Evolutionary conservation across 768 basidiomycete genomes (phyloP), one percentile per base, ranked within the genome.

Genomic region (Grammothele lineata): DNA sequence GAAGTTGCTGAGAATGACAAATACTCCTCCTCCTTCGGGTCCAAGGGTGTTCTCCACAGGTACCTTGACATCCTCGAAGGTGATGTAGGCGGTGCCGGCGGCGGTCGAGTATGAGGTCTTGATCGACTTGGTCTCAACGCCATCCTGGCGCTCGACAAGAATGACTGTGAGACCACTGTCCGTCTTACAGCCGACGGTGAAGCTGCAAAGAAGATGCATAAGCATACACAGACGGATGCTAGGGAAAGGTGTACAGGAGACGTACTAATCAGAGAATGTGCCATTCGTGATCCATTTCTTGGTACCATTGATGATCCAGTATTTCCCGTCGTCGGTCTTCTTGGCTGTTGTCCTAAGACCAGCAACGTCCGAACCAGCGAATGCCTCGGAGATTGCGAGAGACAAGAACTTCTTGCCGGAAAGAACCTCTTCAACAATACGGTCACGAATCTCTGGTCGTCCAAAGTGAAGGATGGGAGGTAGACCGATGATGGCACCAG

Each of bases 271-370:
- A n/a, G 67, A 66, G 57, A 74, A 75, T 70, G 74, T 77, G 65
- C 81, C 82, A 57, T 87, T 88, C n/a, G 85, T 86, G 55, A 88
- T 87, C 85, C 85, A 89, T 67, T 89, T 89, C 76, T 91, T 91
- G 51, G 82, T 85, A 42, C 87, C 92, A 55, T 87, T 90, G 56
- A 94, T 80, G 26, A 87, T 85, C 81, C 83, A 92, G 54, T 82
- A 72, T 62, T 87, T 87, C 23, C 89, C 91, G 59, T 93, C 90
- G 44, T 81, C 81, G 12, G 77, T 84, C 65, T 90, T 87, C 35
- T 73, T 78, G 7, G 91, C 92, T 3, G 78, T 81, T 3, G 90
- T 91, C 60, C 79, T 74, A 47, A 94, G 64, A 15, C 90, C 87
- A 64, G 76, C 73, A 8, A 96, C 91, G 62, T 94, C 92, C 55